Base-by-base conservation (phyloP, 371 early-diverging fungal species). In the Choanephora cucurbitarum region DNA sequence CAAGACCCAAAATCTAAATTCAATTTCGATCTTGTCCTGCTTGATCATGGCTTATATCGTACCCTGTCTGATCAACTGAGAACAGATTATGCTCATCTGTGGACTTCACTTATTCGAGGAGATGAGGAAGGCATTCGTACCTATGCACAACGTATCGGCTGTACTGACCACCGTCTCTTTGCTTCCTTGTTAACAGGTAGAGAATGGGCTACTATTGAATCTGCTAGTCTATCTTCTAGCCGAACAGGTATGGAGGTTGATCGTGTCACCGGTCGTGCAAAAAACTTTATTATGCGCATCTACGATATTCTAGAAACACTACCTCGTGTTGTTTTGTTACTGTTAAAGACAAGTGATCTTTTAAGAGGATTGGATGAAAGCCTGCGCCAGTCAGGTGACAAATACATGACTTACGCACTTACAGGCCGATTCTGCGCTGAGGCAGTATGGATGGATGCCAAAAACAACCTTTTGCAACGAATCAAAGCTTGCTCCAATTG, bases 31-130 rank as follows among this genome's bases (percentile, higher is more conserved):
- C 63, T 97, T 22, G 89, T 95, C 0, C 72, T 97, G 5, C 67
- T 97, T 44, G 98, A 97, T 66, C 98, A 97, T 72, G 98, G 98
- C 3, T 74, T 97, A 11, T 97, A 97, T 70, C 88, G 93, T 15
- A 76, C 79, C 5, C 66, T 97, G 21, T 49, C 87, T 0, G 66
- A 77, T 0, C 77, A 83, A 28, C 82, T 97, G 64, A 80, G 92
- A 19, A 75, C 86, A 13, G 82, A 88, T 61, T 97, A 96, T 68
- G 95, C 96, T 1, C 82, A 85, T 46, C 77, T 97, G 44, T 97
- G 96, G 98, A 82, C 77, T 4, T 80, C 92, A 0, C 69, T 96
- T 47, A 88, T 96, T 55, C 67, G 75, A 15, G 92, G 92, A 18
- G 82, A 95, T 59, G 91, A 89, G 50, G 64, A 70, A 2, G 84